A percentile compares a stretch with the other conserved stretches of the same genome.
Evolutionary conservation across 2,329 filamentous ascomycete species (phyloP).

Genomic region (Dactylellina sp.): DNA sequence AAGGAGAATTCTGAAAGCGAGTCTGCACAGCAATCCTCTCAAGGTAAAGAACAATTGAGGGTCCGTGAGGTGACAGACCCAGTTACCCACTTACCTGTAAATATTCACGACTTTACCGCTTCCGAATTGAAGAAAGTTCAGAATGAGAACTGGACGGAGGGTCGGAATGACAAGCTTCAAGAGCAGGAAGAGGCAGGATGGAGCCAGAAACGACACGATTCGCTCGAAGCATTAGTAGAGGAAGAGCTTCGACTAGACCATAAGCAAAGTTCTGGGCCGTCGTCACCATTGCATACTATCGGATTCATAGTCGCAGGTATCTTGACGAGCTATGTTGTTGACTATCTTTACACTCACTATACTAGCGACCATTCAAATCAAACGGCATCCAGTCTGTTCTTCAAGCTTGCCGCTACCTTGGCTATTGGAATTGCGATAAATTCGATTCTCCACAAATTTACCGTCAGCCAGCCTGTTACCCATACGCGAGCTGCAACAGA

Average conservation of each 20-base stretch:
- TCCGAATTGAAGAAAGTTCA: conserved; percentile 69
- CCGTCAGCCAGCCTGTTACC: conserved; percentile 10
- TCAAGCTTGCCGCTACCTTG: conserved; percentile 9
- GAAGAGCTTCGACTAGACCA: conserved; percentile 66
- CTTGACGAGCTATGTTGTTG: conserved; percentile 2
- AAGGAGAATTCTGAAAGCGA: neutral
- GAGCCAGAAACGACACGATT: conserved; percentile 64
- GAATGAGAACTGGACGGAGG: conserved; percentile 63
- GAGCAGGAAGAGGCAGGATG: conserved; percentile 65
- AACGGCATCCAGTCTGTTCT: neutral
- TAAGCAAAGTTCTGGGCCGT: conserved; percentile 59
- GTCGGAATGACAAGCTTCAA: conserved; percentile 65
- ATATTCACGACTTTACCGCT: conserved; percentile 76
- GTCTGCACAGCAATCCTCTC: conserved; percentile 55
- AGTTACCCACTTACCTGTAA: conserved; percentile 76
- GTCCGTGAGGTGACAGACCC: conserved; percentile 74
- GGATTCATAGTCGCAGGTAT: conserved; percentile 5
- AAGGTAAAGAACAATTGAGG: conserved; percentile 61
- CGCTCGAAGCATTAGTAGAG: conserved; percentile 68
- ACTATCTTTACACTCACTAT: neutral
- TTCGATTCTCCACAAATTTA: conserved; percentile 51
- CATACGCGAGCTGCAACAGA: conserved; percentile 57
- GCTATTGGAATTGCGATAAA: conserved; percentile 1
- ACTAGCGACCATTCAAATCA: neutral
- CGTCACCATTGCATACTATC: conserved; percentile 8